Base-by-base conservation (phyloP, 2,329 filamentous ascomycete genomes). In the Pseudonectria foliicola region DNA sequence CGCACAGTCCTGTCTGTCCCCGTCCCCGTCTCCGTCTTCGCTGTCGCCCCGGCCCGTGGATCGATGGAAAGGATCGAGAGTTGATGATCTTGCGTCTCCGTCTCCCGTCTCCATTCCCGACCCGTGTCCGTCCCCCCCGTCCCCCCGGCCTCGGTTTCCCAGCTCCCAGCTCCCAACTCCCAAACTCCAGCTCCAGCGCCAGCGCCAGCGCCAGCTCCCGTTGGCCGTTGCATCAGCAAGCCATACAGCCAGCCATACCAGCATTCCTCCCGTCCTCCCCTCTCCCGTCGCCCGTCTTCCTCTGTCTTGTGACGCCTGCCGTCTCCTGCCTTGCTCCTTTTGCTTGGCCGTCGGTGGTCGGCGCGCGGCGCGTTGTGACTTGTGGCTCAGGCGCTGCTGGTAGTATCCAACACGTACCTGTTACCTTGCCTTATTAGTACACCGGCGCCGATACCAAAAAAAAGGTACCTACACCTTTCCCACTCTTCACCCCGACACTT, bases 41-140 rank as follows among this genome's bases (percentile, higher is more conserved):
- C 39, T 32, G 31, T 34, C 10, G 29, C 39, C 42, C 37, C 29
- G 39, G 39, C 36, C 29, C 32, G 27, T 25, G 25, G 18, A 21
- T 8, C 18, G 18, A 21, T 21, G 18, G 18, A 21, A 14, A 16
- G 28, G 14, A 18, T 12, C 14, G 13, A 18, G 28, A 21, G 15
- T 30, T 21, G 25, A 27, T 16, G 15, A 14, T 30, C 28, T 16
- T 18, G 15, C 13, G 14, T 30, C 28, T 30, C 21, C 14, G 14
- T 21, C 18, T 21, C 18, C 18, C 18, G 28, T 18, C 21, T 18
- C 18, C 18, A 21, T 27, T 21, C 18, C 18, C 18, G 18, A 21
- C 18, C 18, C 18, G 18, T 21, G 18, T 21, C 18, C 18, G 18
- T 5, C 8, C 18, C 18, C 18, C 18, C 18, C 18, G 18, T 21